Base-by-base conservation (phyloP, 768 basidiomycete species). In the Leccinellum albellum region DNA sequence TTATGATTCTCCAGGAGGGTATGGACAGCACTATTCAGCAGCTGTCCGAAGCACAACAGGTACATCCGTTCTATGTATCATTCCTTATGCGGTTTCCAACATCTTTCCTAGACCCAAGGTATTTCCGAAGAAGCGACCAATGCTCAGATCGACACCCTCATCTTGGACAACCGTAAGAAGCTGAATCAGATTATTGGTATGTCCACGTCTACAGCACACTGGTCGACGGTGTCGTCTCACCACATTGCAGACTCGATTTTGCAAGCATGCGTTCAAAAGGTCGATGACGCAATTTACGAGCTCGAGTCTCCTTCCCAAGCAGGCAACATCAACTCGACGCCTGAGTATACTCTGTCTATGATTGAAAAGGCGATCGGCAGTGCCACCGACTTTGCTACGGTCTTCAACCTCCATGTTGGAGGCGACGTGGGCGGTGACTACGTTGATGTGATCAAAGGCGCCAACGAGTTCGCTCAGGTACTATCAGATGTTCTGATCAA, bases 341-440 rank as follows among this genome's bases (percentile, higher is more conserved):
- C 97, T 4, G 96, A 98, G 70, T 98, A 98, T 71, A 96, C 94
- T 1, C 78, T 98, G 17, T 97, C 97, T 1, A 95, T 98, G 89
- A 93, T 98, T 67, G 97, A 99, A 73, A 98, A 98, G 75, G 89
- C 94, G 2, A 76, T 89, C 69, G 95, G 91, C 71, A 96, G 90
- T 65, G 93, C 95, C 15, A 98, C 87, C 48, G 96, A 99, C 67
- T 98, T 99, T 66, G 97, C 96, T 10, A 91, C 89, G 17, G 80
- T 94, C 56, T 98, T 93, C 78, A 93, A 94, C 70, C 83, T 97
- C 10, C 92, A 91, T 73, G 82, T 98, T 21, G 82, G 86, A 58
- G 88, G 88, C 23, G 93, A 96, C 61, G 77, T 78, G 45, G 96
- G 96, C 31, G 97, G 95, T 9, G 92, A 97, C 53, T 86, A 98